phyloP scores from a whole-genome alignment of 345 rosid genomes.

The Erysimum cheiranthoides region DNA sequence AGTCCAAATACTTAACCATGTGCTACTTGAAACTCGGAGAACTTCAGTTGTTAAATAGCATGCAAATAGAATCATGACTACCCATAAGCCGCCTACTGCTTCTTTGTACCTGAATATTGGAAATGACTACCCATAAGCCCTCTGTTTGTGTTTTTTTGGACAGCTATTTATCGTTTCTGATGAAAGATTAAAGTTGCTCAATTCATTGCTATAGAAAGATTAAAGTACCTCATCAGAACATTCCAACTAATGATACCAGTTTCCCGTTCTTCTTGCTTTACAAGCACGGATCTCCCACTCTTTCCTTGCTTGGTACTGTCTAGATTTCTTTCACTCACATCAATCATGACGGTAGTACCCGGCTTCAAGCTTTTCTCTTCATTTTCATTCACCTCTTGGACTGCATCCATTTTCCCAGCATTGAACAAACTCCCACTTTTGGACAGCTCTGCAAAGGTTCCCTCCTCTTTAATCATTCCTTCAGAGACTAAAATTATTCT shows the following conservation, averaged over 20 bases:
- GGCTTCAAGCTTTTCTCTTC: constrained; percentile 50
- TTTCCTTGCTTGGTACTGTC: constrained; percentile 52
- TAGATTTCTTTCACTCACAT: constrained; percentile 40
- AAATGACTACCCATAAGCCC: background rate
- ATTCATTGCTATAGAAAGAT: background rate
- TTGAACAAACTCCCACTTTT: constrained; percentile 73
- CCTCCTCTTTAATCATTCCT: constrained; percentile 85
- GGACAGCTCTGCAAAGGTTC: constrained; percentile 87
- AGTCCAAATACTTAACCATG: constrained; percentile 95
- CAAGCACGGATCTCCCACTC: constrained; percentile 73
- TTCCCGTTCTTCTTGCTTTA: constrained; percentile 96
- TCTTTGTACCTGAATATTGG: constrained; percentile 69
- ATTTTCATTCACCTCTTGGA: constrained; percentile 47
- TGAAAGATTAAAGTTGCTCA: constrained; percentile 5
- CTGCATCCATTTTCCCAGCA: constrained; percentile 92
- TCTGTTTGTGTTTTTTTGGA: background rate
- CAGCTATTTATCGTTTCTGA: no score
- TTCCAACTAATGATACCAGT: constrained; percentile 89
- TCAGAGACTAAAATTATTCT: constrained; percentile 70
- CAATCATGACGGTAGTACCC: constrained; percentile 45
- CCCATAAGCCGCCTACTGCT: constrained; percentile 94
- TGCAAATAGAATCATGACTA: constrained; percentile 68
- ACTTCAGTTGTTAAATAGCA: constrained; percentile 82
- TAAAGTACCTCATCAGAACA: constrained; percentile 73
- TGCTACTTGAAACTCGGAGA: constrained; percentile 86